Evolutionary conservation across 495 filamentous ascomycete genomes (phyloP).

Genomic region (Neurospora tetraspora): DNA sequence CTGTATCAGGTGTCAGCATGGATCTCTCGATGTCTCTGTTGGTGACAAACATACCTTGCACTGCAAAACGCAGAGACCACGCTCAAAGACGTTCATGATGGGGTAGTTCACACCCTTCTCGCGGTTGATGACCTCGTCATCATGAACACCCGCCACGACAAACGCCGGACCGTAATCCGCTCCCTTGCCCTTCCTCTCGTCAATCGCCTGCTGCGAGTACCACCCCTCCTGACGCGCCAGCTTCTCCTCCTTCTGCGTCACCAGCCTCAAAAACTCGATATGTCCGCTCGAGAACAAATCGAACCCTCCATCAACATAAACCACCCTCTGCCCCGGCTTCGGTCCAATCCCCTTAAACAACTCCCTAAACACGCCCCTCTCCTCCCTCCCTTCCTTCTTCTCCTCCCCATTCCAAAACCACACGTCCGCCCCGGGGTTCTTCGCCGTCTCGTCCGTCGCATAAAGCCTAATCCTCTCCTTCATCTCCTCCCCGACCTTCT

Average conservation of each 20-base stretch:
- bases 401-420: conserved; percentile 60
- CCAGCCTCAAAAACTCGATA: conserved; percentile 80
- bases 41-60: conserved; percentile 56
- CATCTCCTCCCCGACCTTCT: conserved; percentile 48
- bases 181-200: conserved; percentile 52
- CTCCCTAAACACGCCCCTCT: conserved; percentile 47
- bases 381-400: conserved; percentile 33
- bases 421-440: conserved; percentile 61
- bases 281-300: conserved; percentile 96
- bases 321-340: conserved; percentile 66
- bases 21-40: background rate
- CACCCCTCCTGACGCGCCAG: conserved; percentile 56
- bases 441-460: conserved; percentile 71
- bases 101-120: conserved; percentile 98
- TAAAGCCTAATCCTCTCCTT: conserved; percentile 67
- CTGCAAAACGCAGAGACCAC: conserved; percentile 88
- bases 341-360: conserved; percentile 58
- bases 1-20: conserved; percentile 31
- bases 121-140: conserved; percentile 85
- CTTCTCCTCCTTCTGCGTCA: conserved; percentile 59
- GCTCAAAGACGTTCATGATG: conserved; percentile 98
- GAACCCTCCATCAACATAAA: conserved; percentile 95
- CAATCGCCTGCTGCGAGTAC: conserved; percentile 53
- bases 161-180: conserved; percentile 72
- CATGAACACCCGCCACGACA: conserved; percentile 84